Base-by-base conservation (phyloP, 2,329 filamentous ascomycete species). In the Penicillium corylophilum region DNA sequence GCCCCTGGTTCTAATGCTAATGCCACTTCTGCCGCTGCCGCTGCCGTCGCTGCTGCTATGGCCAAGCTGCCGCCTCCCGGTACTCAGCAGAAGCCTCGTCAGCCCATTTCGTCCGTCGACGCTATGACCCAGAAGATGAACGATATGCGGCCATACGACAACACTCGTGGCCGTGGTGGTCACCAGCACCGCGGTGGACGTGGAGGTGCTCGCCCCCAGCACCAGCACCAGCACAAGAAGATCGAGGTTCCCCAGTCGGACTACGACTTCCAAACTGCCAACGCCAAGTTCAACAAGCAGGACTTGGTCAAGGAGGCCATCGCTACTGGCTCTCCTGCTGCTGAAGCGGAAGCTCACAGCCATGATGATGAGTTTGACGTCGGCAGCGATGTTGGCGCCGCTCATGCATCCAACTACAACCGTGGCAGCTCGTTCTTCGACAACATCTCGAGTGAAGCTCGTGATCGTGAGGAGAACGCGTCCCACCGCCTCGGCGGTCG, bases 371-470 rank as follows among this genome's bases (percentile, higher is more conserved):
- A 56, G 33, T 56, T 69, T 13, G 61, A 59, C 2, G 26, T 36
- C 20, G 44, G 29, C 18, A 74, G 73, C 7, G 51, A 51, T 13
- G 55, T 69, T 10, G 62, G 62, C 8, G 57, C 70, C 33, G 46
- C 54, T 4, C 62, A 61, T 51, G 51, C 59, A 12, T 65, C 73
- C 31, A 69, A 74, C 26, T 99, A 99, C 76, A 93, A 96, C 77
- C 96, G 91, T 74, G 81, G 86, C 5, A 85, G 78, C 3, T 96
- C 90, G 1, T 99, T 99, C 79, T 99, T 99, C 68, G 94, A 99
- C 74, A 96, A 99, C 72, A 96, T 99, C 59, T 95, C 90, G 1
- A 95, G 90, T 60, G 94, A 99, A 70, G 82, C 89, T 56, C 95
- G 89, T 71, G 94, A 99, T 60, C 85, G 94, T 39, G 85, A 89